These are phyloP conservation scores for Aureobasidium uvarum DNA, from an alignment of 2,329 filamentous ascomycete genomes.

Conservation along the genomic window DNA sequence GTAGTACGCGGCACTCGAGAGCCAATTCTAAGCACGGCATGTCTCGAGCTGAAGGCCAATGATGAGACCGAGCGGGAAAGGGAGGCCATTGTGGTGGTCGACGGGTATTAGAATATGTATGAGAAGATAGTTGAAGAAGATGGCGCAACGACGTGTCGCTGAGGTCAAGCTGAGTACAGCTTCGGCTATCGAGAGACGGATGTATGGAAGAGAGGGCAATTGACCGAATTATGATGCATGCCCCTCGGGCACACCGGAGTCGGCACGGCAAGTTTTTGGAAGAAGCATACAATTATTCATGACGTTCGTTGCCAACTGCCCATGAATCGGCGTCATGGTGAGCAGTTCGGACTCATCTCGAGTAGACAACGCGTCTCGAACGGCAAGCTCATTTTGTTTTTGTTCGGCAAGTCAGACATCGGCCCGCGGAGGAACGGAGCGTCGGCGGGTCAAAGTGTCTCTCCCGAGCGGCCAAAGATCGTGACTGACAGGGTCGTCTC, in stretches of 20 bases:
- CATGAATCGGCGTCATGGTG: neutral
- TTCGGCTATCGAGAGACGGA: neutral
- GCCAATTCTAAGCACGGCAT: slow-evolving; percentile 12
- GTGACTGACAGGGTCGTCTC: neutral
- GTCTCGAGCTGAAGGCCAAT: slow-evolving; percentile 4
- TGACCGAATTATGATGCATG: slow-evolving; percentile 3
- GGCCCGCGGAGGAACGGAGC: neutral
- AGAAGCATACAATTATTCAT: neutral
- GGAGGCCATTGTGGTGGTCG: slow-evolving; percentile 14
- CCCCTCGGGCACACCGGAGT: neutral
- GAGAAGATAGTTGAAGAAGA: neutral
- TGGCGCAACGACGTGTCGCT: neutral
- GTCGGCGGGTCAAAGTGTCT: neutral
- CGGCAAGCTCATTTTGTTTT: slow-evolving; percentile 1
- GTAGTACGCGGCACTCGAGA: neutral
- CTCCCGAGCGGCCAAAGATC: neutral
- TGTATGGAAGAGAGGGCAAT: neutral
- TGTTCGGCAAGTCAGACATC: neutral
- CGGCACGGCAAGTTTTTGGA: neutral
- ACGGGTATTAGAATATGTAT: neutral
- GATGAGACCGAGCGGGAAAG: slow-evolving; percentile 10
- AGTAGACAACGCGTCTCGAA: slow-evolving; percentile 7
- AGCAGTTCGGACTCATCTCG: neutral
- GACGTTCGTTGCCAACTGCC: neutral
- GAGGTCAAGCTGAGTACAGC: neutral